Evolutionary conservation across 2,329 filamentous ascomycete genomes (phyloP).

Genomic region (Knufia fluminis): DNA sequence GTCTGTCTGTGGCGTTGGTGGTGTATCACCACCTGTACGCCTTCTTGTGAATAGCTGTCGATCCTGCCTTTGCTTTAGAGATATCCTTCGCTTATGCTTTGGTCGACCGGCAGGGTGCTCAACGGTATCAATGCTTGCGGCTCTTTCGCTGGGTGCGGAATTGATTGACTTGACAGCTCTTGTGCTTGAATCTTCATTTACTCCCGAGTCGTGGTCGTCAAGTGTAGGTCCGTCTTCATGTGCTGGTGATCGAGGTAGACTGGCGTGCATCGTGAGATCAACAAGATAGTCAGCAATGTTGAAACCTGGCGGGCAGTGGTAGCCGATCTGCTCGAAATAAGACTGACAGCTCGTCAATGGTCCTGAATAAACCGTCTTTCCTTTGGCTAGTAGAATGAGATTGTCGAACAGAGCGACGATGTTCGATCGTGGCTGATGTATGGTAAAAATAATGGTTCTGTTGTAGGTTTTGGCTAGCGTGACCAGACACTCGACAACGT

Average conservation of each 20-base stretch:
- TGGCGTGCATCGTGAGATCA: conserved; percentile 93
- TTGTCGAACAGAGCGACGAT: conserved; percentile 96
- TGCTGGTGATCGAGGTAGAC: conserved; percentile 45
- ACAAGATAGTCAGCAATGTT: conserved; percentile 98
- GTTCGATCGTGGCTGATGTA: conserved; percentile 95
- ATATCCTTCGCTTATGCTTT: conserved; percentile 63
- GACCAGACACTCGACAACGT: conserved; percentile 91
- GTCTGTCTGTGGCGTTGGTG: conserved; percentile 53
- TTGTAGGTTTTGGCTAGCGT: conserved; percentile 94
- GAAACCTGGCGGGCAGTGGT: conserved; percentile 88
- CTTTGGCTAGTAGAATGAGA: conserved; percentile 80
- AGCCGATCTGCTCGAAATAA: conserved; percentile 89
- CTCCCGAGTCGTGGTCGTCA: conserved; percentile 31
- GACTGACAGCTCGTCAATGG: conserved; percentile 78
- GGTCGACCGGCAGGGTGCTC: conserved; percentile 56
- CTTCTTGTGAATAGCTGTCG: conserved; percentile 81
- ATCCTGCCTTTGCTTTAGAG: conserved; percentile 77
- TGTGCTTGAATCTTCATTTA: conserved; percentile 75
- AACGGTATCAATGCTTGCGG: conserved; percentile 59
- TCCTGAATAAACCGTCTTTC: conserved; percentile 86
- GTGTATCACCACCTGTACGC: conserved; percentile 42
- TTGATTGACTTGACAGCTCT: conserved; percentile 88
- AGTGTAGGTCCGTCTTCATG: conserved; percentile 48
- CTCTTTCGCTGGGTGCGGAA: conserved; percentile 77
- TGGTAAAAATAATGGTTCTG: conserved; percentile 94